Evolutionary conservation across 306 rosid genomes (phyloP), one percentile per base, ranked within the genome.

Genomic region (Lablab purpureus): DNA sequence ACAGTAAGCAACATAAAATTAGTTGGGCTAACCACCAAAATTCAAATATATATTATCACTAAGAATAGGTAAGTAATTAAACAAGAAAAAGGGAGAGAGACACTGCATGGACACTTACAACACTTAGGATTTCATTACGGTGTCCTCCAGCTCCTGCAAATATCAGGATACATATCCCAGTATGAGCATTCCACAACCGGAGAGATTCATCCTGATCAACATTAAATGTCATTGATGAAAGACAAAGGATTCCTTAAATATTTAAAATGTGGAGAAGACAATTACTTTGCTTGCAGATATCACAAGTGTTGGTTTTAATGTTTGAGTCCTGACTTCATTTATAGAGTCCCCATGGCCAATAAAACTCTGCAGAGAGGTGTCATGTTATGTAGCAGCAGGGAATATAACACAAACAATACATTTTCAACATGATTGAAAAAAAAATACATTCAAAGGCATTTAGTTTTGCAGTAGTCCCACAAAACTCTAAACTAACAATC

Each of bases 61-160:
- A 67, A 17, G 67, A 60, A 23, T 60, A 67, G 32, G 23, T 54
- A 71, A 27, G 23, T 9, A 58, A 64, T 49, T 10, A 36, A 82
- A 28, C 52, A 52, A 59, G 41, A 50, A 54, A 25, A 73, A 8
- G 27, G 12, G 62, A 23, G 10, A 36, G 50, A 76, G 56, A 69
- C 17, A 75, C 23, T 58, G 70, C 51, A 58, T 36, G 54, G 78
- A 79, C 27, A 75, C 97, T 88, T 75, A 95, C 99, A 82, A 95
- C 96, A 76, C 99, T 95, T 82, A 95, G 85, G 76, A 95, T 98
- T 84, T 95, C 99, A 87, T 95, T 91, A 43, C 97, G 97, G 84
- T 95, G 99, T 58, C 99, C 99, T 17, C 99, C 94, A 75, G 99
- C 98, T 82, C 99, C 98, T 58, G 98, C 87, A 73, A 95, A 93